Percentiles rank a stretch among this genome's conserved stretches.
Evolutionary conservation across 768 basidiomycete species (phyloP).

Genomic region (Erythrobasidium yunnanense): DNA sequence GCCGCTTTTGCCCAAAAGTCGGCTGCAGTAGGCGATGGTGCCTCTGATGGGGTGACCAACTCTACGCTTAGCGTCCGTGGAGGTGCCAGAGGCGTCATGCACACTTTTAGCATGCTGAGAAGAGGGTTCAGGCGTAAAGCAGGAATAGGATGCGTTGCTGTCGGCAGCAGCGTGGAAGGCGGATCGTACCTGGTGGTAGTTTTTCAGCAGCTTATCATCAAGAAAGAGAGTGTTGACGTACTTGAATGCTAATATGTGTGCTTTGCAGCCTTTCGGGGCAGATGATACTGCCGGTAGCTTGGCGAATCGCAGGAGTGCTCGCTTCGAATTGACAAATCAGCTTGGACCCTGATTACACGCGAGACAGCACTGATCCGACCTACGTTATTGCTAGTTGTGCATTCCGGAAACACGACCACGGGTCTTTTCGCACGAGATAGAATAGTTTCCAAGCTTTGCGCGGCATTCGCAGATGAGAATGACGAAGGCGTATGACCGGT

Average conservation of each 20-base stretch:
- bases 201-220: neutral
- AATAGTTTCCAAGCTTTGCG: conserved; percentile 4
- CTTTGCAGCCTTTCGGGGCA: neutral
- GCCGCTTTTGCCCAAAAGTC: neutral
- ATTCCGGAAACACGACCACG: neutral
- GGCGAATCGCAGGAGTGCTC: neutral
- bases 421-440: neutral
- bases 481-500: neutral
- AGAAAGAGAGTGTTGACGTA: too few relatives aligned
- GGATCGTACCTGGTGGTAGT: neutral
- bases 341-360: neutral
- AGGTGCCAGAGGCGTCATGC: neutral
- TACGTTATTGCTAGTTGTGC: conserved; percentile 20
- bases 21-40: neutral
- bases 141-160: neutral
- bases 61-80: neutral
- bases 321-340: neutral
- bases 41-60: neutral
- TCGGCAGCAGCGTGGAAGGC: neutral
- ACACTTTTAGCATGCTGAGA: neutral
- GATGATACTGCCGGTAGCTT: neutral
- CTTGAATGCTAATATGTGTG: neutral
- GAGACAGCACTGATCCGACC: neutral
- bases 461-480: neutral
- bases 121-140: neutral